Evolutionary conservation across 768 basidiomycete genomes (phyloP), one percentile per base, ranked within the genome.

Genomic region (Clavulina sp.): DNA sequence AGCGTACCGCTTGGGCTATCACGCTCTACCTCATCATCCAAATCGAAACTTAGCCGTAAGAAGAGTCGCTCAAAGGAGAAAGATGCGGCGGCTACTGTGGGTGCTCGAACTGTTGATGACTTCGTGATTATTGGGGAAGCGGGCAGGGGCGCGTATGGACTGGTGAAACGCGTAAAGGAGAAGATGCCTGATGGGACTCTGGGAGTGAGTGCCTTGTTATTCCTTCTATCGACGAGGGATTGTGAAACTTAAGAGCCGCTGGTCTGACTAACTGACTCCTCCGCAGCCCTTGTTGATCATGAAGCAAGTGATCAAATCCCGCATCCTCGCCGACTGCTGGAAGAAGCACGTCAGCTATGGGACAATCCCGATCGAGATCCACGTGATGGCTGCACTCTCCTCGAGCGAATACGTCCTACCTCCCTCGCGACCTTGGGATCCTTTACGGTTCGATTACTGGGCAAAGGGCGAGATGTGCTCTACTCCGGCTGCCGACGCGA

Each of bases 271-370:
- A 24, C 43, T 52, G n/a, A 21, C 44, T 32, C 38, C 31, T n/a
- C n/a, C n/a, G 7, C 60, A 91, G 88, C 82, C 89, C 3, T 79
- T 84, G 33, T 68, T 95, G 54, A 82, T 99, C 59, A 89, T 99
- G 67, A 99, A 99, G 62, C 92, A 95, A 66, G 81, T 97, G 61
- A 92, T 97, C 71, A 97, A 97, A 66, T 91, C 87, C 44, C 84
- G 95, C 49, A 99, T 99, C 54, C 75, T 99, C 49, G 93, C 93
- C 29, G 93, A 99, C 68, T 97, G 93, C 65, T 99, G 95, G 95
- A 97, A 97, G 70, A 86, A 85, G 61, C 93, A 99, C 63, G 84
- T 85, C 40, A 77, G 81, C 56, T 76, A 85, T 63, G 93, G 93
- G 52, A 95, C 95, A 5, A 95, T 97, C 60, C 93, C 95, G 16